Base-by-base conservation (phyloP, 1,284 basidiomycete genomes). In the Tremellales sp. region DNA sequence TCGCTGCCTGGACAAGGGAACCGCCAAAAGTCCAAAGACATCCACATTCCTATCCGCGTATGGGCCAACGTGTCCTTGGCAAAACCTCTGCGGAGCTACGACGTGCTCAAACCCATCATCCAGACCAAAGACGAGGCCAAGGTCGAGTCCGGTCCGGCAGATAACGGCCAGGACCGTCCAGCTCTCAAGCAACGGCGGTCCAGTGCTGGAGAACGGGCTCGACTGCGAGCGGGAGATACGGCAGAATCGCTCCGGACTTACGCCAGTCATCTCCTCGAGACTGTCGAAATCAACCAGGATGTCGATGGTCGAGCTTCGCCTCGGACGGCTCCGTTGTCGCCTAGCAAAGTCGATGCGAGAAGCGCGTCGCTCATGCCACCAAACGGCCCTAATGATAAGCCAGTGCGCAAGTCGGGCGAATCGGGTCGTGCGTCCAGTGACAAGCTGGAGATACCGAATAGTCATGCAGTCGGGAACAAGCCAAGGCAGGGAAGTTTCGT, bases 61-160 rank as follows among this genome's bases (percentile, higher is more conserved):
- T 73, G 70, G 72, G 58, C 62, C 0, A 63, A 72, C 39, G 68
- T 74, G 2, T 65, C 48, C 57, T 60, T 70, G 23, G 46, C 44
- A 4, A 51, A 57, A 33, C 66, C 53, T 7, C 47, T 56, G 15
- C 53, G 49, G 12, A 59, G 67, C 8, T 74, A 75, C 49, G 68
- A 73, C 43, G 60, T 74, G 1, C 62, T 73, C 26, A 53, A 58
- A 13, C 74, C 69, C 2, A 56, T 71, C 40, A 74, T 72, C 53
- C 67, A 69, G 57, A 64, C 70, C 57, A 60, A 65, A 56, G 74
- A 80, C 57, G 57, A 66, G 24, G 72, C 62, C 4, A 46, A 37
- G 10, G 59, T 71, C 3, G 45, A 52, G 25, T 12, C 33, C 3
- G 29, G 19, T 17, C 33, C 12, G 22, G 25, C 36, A 25, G n/a